Base-by-base conservation (phyloP, 2,329 filamentous ascomycete species). In the Aspergillus alliaceus region DNA sequence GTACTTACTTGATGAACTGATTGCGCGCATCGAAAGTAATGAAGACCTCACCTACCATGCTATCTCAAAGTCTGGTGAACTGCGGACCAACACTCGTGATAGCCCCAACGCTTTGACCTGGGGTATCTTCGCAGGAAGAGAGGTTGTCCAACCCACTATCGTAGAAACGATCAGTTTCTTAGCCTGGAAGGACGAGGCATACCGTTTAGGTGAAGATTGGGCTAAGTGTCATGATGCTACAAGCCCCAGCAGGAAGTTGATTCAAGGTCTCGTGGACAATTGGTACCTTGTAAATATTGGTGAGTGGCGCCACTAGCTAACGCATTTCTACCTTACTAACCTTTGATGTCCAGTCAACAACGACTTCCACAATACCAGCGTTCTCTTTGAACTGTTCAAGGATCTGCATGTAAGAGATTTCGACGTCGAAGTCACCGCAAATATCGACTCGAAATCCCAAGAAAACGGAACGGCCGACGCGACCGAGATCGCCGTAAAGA, bases 81-180 rank as follows among this genome's bases (percentile, higher is more conserved):
- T 98, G 55, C 87, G 87, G 74, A 95, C 91, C 27, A 98, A 99
- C 69, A 87, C 91, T 1, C 87, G 88, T 8, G 85, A 86, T 22
- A 90, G 91, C 6, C 95, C 95, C 35, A 99, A 99, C 68, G 95
- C 95, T n/a, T 90, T 99, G 50, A 99, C 95, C 1, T 99, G 95
- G 95, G 95, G 95, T 76, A 96, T 99, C 32, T 99, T 98, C 80
- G 93, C 95, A 0, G 95, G 95, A 57, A 96, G 98, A 75, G 95
- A 99, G 76, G 97, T 99, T 71, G 93, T 99, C n/a, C 95, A 99
- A 75, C 95, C 95, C 14, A 99, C 95, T n/a, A 97, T 99, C 68
- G 95, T 99, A 52, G 95, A 99, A 79, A 96, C 91, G 18, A 89
- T 99, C 73, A 96, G 91, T 73, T 99, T 99, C 84, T 81, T 99